phyloP scores from a whole-genome alignment of 305 asterid genomes.

The Fraxinus dipetala region DNA sequence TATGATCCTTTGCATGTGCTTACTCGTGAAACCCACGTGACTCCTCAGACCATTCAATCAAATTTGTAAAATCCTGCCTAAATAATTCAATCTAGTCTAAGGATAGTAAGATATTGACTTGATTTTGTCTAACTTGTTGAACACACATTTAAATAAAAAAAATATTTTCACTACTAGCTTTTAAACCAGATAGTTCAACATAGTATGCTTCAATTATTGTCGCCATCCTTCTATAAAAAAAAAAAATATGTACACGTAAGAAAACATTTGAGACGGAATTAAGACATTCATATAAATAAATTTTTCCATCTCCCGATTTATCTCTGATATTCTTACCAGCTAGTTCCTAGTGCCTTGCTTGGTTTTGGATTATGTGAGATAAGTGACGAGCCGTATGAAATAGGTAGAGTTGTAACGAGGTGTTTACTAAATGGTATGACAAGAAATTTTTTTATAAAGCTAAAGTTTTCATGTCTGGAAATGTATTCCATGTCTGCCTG shows the following conservation, averaged over 20 bases:
- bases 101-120: background rate
- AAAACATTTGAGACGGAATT: background rate
- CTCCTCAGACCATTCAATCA: conserved; percentile 25
- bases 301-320: background rate
- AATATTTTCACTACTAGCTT: background rate
- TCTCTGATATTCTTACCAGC: background rate
- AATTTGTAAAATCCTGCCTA: conserved; percentile 22
- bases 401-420: background rate
- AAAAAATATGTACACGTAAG: background rate
- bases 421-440: background rate
- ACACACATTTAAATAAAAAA: background rate
- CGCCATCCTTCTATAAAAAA: background rate
- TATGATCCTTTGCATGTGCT: conserved; percentile 32
- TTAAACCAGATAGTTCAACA: background rate
- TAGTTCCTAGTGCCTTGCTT: background rate
- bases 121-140: background rate
- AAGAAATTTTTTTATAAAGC: background rate
- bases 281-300: background rate
- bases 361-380: background rate
- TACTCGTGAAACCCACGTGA: conserved; percentile 47
- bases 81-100: background rate
- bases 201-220: background rate
- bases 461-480: conserved; percentile 13
- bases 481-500: conserved; percentile 4
- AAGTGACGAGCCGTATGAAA: background rate